Evolutionary conservation across 1,139 yeast genomes (phyloP).

Genomic region (Saccharomyces hybrid): DNA sequence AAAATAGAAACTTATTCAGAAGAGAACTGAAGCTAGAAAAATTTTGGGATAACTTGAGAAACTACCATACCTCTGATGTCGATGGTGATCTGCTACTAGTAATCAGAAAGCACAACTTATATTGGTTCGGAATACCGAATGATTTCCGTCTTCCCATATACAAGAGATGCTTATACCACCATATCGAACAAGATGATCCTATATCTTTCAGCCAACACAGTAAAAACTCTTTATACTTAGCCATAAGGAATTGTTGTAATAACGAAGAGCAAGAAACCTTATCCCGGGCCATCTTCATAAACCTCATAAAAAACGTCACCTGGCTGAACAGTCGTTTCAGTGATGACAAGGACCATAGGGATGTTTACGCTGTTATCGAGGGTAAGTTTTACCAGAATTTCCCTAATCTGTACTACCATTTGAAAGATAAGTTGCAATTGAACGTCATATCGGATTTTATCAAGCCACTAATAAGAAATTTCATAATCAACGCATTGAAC

Average conservation of each 20-base stretch:
- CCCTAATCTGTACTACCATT: conserved; percentile 4
- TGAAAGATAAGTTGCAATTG: conserved; percentile 1
- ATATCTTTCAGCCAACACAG: background rate
- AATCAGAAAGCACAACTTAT: background rate
- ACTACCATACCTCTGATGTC: background rate
- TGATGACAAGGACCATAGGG: background rate
- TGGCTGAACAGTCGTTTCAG: conserved; percentile 1
- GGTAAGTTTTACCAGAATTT: background rate
- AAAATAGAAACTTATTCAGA: conserved; percentile 1
- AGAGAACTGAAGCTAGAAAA: background rate
- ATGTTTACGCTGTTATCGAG: background rate
- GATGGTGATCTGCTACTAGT: background rate
- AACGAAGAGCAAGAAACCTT: background rate
- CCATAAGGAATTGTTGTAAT: background rate
- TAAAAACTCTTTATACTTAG: background rate
- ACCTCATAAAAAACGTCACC: background rate
- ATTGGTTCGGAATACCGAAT: conserved; percentile 5
- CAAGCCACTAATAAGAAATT: conserved; percentile 2
- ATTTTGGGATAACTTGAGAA: conserved; percentile 1
- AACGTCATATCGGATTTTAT: background rate
- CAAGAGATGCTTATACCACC: background rate
- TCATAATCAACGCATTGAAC: background rate
- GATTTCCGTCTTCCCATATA: conserved; percentile 1
- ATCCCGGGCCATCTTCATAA: background rate
- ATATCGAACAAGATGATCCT: background rate